Conservation (phyloP, 2,329 filamentous ascomycete species). For the Fusarium chlamydosporum region DNA sequence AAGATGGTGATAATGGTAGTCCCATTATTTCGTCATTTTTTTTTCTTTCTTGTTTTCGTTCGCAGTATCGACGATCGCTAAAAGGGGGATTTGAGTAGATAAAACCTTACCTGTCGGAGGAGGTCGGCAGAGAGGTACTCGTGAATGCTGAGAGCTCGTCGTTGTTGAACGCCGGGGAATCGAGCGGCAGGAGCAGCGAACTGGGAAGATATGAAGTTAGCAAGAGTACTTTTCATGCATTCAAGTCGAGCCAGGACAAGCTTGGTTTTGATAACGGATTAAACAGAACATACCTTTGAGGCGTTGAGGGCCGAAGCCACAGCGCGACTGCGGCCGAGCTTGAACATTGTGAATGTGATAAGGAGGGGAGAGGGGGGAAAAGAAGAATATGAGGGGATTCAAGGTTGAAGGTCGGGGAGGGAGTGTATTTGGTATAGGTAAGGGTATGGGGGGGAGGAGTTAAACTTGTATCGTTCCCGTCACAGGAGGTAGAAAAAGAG, state of each 20-base stretch:
- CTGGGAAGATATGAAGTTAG: constrained; percentile 43
- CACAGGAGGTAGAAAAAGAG: constrained; percentile 39
- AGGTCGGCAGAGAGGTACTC: constrained; percentile 97
- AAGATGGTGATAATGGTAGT: constrained; percentile 17
- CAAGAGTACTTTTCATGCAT: constrained; percentile 9
- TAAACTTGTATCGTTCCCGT: constrained; percentile 22
- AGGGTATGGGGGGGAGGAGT: constrained; percentile 13
- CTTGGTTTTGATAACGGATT: constrained; percentile 7
- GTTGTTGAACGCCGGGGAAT: constrained; percentile 81
- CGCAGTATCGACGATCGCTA: constrained; percentile 32
- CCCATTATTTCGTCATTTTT: constrained; percentile 12
- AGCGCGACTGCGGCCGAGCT: constrained; percentile 84
- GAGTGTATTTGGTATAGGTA: not conserved
- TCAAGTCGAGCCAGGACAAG: constrained; percentile 27
- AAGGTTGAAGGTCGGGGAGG: constrained; percentile 4
- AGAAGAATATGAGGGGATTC: constrained; percentile 24
- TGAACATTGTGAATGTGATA: constrained; percentile 76
- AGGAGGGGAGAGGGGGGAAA: constrained; percentile 20
- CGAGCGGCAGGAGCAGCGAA: constrained; percentile 64
- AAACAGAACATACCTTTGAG: constrained; percentile 73
- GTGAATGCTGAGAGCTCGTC: constrained; percentile 93
- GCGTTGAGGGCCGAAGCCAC: constrained; percentile 84
- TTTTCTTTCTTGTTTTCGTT: constrained; percentile 4
- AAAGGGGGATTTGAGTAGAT: constrained; percentile 24
- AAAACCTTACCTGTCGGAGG: constrained; percentile 74